Evolutionary conservation across 164 flowering plant species (phyloP).

Genomic region (Santalum album): DNA sequence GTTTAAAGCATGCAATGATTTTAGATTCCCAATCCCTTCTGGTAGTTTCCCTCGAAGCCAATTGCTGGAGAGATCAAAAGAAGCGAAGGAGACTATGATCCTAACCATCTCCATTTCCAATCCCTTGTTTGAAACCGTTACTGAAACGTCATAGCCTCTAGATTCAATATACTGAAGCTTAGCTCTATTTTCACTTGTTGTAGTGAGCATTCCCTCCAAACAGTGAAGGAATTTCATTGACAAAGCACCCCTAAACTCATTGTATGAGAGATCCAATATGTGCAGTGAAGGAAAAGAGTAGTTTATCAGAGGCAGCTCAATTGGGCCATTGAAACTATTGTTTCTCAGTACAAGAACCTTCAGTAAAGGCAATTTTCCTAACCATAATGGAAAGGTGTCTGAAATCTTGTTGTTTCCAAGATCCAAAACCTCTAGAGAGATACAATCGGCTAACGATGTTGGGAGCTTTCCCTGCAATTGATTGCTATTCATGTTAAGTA

Average conservation of each 20-base stretch:
- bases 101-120: no score
- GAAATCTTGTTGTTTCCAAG: neutral
- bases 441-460: neutral
- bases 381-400: neutral
- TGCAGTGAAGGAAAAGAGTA: neutral
- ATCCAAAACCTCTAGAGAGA: neutral
- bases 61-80: no score
- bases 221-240: neutral
- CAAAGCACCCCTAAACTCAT: neutral
- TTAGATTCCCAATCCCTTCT: no score
- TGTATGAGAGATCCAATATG: neutral
- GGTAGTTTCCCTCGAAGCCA: no score
- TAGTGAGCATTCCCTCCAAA: no score
- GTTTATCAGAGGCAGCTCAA: neutral
- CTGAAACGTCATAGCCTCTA: no score
- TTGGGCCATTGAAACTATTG: neutral
- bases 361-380: neutral
- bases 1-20: no score
- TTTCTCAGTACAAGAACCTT: neutral
- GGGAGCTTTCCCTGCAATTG: neutral
- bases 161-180: no score
- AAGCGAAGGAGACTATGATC: no score
- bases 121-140: no score
- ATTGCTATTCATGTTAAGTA: neutral
- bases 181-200: no score